These are phyloP conservation scores for Boletus subcaerulescens DNA, from an alignment of 768 basidiomycete genomes.

Conservation along the genomic window DNA sequence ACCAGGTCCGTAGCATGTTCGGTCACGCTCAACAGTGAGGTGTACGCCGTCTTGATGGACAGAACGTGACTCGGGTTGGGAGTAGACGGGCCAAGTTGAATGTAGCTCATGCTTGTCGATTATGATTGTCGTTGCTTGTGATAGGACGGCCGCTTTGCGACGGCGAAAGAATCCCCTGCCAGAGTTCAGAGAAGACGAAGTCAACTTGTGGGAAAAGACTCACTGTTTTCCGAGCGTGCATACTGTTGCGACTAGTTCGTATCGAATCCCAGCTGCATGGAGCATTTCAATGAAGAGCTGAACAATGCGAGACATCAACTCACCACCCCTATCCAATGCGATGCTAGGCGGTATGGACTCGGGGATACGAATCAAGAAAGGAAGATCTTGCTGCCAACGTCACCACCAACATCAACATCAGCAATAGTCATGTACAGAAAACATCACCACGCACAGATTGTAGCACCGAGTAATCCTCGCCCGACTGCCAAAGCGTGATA, in stretches of 20 bases:
- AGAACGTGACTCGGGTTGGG: constrained; percentile 70
- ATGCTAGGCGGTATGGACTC: constrained; percentile 89
- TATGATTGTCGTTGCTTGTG: constrained; percentile 67
- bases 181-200: neutral
- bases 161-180: constrained; percentile 73
- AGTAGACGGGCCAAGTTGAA: constrained; percentile 90
- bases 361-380: constrained; percentile 88
- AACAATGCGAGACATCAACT: constrained; percentile 12
- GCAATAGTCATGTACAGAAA: constrained; percentile 1
- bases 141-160: constrained; percentile 65
- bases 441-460: constrained; percentile 49
- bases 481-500: constrained; percentile 77
- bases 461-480: constrained; percentile 68
- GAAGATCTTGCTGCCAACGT: constrained; percentile 69
- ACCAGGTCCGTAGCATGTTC: constrained; percentile 83
- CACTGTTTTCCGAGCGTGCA: constrained; percentile 86
- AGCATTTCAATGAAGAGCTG: neutral
- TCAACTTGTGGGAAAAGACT: constrained; percentile 16
- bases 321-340: constrained; percentile 73
- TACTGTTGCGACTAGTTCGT: constrained; percentile 86
- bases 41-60: constrained; percentile 64
- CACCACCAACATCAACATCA: neutral
- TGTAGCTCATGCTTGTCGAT: constrained; percentile 95
- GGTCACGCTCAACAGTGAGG: constrained; percentile 70
- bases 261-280: constrained; percentile 70